These are phyloP conservation scores for Didymella arachidicola DNA, from an alignment of 2,329 filamentous ascomycete species.

Conservation along the genomic window DNA sequence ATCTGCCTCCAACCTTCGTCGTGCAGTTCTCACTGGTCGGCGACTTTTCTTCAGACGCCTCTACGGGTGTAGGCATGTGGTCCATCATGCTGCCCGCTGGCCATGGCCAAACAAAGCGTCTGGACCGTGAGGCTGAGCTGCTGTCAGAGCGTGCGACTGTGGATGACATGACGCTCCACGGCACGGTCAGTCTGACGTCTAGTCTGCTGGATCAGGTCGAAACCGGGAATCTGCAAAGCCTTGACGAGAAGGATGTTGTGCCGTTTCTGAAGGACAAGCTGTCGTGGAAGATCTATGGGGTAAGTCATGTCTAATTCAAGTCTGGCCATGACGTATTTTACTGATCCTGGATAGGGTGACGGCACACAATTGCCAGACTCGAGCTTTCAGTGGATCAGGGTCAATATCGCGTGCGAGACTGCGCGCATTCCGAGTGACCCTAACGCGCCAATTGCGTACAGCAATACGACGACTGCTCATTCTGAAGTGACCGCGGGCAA, in stretches of 20 bases:
- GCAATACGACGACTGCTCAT: conserved; percentile 21
- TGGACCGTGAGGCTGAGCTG: conserved; percentile 52
- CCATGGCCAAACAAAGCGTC: conserved; percentile 47
- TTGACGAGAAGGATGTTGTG: conserved; percentile 34
- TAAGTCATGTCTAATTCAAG: conserved; percentile 16
- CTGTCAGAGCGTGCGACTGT: conserved; percentile 54
- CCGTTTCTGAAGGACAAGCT: conserved; percentile 38
- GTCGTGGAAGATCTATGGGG: conserved; percentile 40
- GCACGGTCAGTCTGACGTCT: conserved; percentile 36
- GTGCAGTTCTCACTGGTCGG: conserved; percentile 35
- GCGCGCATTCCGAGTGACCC: conserved; percentile 29
- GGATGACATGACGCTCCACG: conserved; percentile 21
- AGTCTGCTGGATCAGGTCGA: conserved; percentile 36
- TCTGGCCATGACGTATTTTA: not conserved
- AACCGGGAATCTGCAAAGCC: conserved; percentile 27
- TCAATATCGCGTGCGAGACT: conserved; percentile 25
- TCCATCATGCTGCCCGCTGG: conserved; percentile 30
- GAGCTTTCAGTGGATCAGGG: conserved; percentile 23
- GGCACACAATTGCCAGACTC: conserved; percentile 22
- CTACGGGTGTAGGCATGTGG: conserved; percentile 38
- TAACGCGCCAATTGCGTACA: conserved; percentile 29
- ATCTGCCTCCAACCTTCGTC: conserved; percentile 30
- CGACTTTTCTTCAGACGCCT: conserved; percentile 26
- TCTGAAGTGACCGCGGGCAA: conserved; percentile 29
- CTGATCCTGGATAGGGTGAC: conserved; percentile 25